Base-by-base conservation (phyloP, 371 early-diverging fungal genomes). In the Mortierella sp. region DNA sequence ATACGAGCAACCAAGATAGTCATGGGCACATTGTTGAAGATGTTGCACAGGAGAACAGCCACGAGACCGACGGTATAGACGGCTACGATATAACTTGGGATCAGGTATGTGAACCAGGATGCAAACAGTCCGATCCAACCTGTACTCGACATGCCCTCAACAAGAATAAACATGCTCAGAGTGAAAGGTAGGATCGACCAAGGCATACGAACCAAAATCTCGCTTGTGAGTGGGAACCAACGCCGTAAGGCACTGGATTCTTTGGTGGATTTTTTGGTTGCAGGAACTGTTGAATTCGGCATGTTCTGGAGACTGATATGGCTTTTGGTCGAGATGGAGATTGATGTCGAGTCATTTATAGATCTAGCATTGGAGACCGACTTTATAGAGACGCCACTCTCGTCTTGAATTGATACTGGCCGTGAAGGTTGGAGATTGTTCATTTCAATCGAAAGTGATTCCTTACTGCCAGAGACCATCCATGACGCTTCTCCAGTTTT, bases 11-110 rank as follows among this genome's bases (percentile, higher is more conserved):
- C 89, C 19, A 95, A 82, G 47, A 94, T 93, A 0, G 95, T 89
- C 92, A 92, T 92, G 4, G 95, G 96, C 50, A 94, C 77, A 64
- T 94, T 95, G 83, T 95, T 95, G 64, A 95, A 82, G 14, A 92
- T 65, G 65, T 90, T 92, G 79, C 93, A 94, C 2, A 91, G 86
- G 52, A 93, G 58, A 12, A 93, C 83, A 0, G 93, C 87, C 44
- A 93, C 72, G 29, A 84, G 80, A 12, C 87, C 90, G 30, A 90
- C 85, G 11, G 87, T 83, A 63, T 91, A 91, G 2, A 93, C 88
- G 2, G 93, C 89, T 0, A 86, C 82, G 1, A 81, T 80, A 70
- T 87, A 86, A 46, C 85, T 84, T 11, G 86, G 86, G 0, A 89
- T 84, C 53, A 92, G 74, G 1, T 70, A 77, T 15, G 85, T 80